Evolutionary conservation across 352 stramenopile genomes (phyloP).

Genomic region (Phytophthora lateralis): DNA sequence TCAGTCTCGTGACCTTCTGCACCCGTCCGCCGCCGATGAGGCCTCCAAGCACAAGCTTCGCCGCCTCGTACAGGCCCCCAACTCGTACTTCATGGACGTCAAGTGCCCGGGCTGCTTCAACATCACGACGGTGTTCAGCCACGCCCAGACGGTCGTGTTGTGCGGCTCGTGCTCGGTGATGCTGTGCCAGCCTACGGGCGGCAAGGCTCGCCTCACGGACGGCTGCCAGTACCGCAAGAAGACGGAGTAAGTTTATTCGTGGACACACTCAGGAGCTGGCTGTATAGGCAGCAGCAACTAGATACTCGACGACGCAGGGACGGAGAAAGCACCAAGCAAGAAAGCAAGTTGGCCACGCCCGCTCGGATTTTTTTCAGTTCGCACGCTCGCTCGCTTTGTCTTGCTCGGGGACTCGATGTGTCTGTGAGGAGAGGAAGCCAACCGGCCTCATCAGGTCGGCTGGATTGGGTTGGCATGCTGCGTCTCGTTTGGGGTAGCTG

Average conservation of each 20-base stretch:
- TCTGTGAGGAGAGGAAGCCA: constrained; percentile 36
- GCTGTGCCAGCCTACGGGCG: constrained; percentile 98
- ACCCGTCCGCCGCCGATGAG: constrained; percentile 96
- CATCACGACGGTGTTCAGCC: constrained; percentile 99
- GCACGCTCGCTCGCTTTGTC: constrained; percentile 27
- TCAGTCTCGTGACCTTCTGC: constrained; percentile 95
- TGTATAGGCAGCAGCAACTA: constrained; percentile 23
- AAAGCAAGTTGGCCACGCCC: constrained; percentile 36
- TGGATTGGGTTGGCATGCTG: constrained; percentile 37
- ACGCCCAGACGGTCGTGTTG: constrained; percentile 98
- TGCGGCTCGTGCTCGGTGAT: constrained; percentile 98
- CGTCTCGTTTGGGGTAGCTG: constrained; percentile 33
- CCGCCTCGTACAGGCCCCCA: constrained; percentile 98
- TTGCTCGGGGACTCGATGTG: constrained; percentile 33
- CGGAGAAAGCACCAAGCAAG: constrained; percentile 36
- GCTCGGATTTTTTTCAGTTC: constrained; percentile 35
- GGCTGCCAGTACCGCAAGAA: constrained; percentile 99
- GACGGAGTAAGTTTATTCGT: constrained; percentile 93
- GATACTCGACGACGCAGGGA: constrained; percentile 39
- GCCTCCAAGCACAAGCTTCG: constrained; percentile 99
- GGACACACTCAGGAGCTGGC: constrained; percentile 19
- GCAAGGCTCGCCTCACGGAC: constrained; percentile 98
- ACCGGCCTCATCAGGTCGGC: constrained; percentile 17
- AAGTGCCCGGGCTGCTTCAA: constrained; percentile 99
- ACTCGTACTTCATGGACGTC: constrained; percentile 99